phyloP scores from a whole-genome alignment of 148 eudicot species.

The Bassia scoparia region DNA sequence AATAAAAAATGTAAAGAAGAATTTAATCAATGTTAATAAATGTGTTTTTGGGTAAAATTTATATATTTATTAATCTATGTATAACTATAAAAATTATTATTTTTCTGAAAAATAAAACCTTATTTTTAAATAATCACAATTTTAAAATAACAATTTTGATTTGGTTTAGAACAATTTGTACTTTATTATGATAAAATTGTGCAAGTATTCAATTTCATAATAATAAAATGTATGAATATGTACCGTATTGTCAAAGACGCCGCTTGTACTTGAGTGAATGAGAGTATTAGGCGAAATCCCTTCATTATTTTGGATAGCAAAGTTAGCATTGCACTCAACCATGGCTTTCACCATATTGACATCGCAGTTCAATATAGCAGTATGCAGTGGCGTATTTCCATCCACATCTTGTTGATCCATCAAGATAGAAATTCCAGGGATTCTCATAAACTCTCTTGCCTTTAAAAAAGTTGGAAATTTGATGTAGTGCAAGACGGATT shows the following conservation, averaged over 20 bases:
- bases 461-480: background rate
- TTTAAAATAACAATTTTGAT: too few relatives aligned
- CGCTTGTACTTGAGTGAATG: background rate
- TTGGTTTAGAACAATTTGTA: too few relatives aligned
- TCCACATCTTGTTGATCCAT: background rate
- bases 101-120: too few relatives aligned
- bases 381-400: background rate
- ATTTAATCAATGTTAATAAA: too few relatives aligned
- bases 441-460: background rate
- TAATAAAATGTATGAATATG: too few relatives aligned
- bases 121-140: too few relatives aligned
- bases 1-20: too few relatives aligned
- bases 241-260: background rate
- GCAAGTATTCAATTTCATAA: too few relatives aligned
- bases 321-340: background rate
- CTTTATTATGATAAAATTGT: too few relatives aligned
- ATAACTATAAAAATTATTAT: too few relatives aligned
- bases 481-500: background rate
- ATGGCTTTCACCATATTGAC: background rate
- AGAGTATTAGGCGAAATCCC: background rate
- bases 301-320: slow-evolving; percentile 6
- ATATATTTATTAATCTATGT: too few relatives aligned
- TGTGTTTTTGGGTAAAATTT: too few relatives aligned
- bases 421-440: background rate
- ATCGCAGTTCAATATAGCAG: background rate